These are phyloP conservation scores for Cryptosporidium parvum DNA, from an alignment of 169 alveolate species.

Conservation along the genomic window DNA sequence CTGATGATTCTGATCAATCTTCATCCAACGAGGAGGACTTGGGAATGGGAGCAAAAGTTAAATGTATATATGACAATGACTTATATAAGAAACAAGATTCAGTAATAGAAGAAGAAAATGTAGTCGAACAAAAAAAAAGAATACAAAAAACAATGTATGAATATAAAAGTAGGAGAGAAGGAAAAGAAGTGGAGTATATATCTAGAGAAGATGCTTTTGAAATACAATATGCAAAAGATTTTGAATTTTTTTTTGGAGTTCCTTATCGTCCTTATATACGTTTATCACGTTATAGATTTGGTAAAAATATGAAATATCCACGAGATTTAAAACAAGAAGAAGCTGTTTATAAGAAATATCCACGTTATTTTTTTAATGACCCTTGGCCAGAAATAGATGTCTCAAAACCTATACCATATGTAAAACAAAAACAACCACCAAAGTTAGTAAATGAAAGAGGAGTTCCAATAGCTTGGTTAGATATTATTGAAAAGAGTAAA, in stretches of 20 bases:
- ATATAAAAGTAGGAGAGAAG: constrained; percentile 32
- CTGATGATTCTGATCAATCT: constrained; percentile 8
- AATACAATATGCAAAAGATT: constrained; percentile 68
- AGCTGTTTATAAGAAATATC: constrained; percentile 42
- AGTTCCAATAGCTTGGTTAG: constrained; percentile 61
- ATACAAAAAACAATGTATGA: constrained; percentile 27
- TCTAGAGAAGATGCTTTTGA: constrained; percentile 72
- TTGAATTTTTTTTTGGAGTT: constrained; percentile 73
- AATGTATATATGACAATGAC: constrained; percentile 17
- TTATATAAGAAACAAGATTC: not conserved
- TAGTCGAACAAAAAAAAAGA: not conserved
- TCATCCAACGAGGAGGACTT: constrained; percentile 6
- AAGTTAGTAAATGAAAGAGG: constrained; percentile 55
- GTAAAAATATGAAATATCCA: constrained; percentile 53
- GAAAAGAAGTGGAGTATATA: constrained; percentile 38
- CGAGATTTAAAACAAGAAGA: constrained; percentile 49
- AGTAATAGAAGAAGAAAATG: not conserved
- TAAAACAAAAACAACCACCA: constrained; percentile 67
- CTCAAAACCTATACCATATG: constrained; percentile 66
- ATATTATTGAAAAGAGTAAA: constrained; percentile 43
- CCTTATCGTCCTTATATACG: constrained; percentile 64
- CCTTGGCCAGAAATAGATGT: constrained; percentile 77
- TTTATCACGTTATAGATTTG: constrained; percentile 52
- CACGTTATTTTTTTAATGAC: constrained; percentile 57
- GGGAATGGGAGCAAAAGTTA: constrained; percentile 1